These are phyloP conservation scores for Neurospora tetrasperma DNA, from an alignment of 495 filamentous ascomycete genomes.

Conservation along the genomic window DNA sequence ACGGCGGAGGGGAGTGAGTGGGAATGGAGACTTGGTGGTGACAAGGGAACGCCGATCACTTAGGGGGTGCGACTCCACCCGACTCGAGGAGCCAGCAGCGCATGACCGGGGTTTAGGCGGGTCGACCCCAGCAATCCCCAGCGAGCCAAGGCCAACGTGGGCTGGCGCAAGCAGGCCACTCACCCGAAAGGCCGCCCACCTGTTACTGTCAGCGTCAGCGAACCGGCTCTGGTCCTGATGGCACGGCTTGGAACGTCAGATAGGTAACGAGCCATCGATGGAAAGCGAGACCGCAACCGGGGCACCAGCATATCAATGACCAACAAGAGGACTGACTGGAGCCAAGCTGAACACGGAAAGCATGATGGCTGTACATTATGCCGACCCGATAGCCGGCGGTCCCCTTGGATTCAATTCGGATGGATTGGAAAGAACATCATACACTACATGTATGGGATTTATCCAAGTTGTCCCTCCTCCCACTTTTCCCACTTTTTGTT, in stretches of 20 bases:
- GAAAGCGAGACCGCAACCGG: background rate
- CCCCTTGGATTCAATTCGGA: background rate
- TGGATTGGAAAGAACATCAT: background rate
- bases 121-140: background rate
- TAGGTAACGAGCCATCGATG: conserved; percentile 12
- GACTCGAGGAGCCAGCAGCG: background rate
- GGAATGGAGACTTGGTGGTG: conserved; percentile 1
- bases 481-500: background rate
- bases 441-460: background rate
- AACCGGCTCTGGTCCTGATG: background rate
- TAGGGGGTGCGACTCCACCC: conserved; percentile 1
- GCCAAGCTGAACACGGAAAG: background rate
- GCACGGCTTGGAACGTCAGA: conserved; percentile 21
- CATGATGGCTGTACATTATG: background rate
- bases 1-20: background rate
- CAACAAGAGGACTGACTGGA: background rate
- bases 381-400: background rate
- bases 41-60: conserved; percentile 13
- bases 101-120: background rate
- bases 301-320: background rate
- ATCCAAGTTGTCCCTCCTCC: background rate
- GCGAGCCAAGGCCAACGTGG: background rate
- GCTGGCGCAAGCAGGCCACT: background rate
- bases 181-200: background rate
- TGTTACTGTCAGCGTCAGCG: background rate